Evolutionary conservation across 495 filamentous ascomycete species (phyloP), one percentile per base, ranked within the genome.

Genomic region (Corynascus novoguineensis): DNA sequence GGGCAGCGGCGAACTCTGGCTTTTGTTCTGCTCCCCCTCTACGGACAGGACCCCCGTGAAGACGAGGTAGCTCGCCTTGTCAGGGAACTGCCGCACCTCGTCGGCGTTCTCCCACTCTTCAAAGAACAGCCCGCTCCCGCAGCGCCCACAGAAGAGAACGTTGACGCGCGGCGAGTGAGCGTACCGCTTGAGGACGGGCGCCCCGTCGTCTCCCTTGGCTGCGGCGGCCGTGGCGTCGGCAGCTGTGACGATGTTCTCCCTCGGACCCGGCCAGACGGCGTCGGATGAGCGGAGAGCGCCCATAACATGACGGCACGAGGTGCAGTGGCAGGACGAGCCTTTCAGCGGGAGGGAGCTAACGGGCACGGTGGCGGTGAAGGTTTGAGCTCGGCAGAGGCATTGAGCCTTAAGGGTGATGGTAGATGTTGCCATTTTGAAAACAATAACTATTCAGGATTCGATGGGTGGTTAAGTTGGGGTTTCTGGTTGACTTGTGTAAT

Each of bases 131-230:
- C 68, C 66, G 42, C 73, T 73, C 15, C 70, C 70, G 46, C 79
- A 83, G 0, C 64, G 72, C 15, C 66, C 68, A 64, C 80, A 83
- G 50, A 77, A 83, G 17, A 70, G 54, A 0, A 67, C 52, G 1
- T 63, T 58, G 10, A 62, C 47, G 27, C 60, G 59, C 3, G 40
- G 24, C 1, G 70, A 64, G 55, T 72, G 73, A 4, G 45, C n/a
- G 53, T 79, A 81, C 4, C 46, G 29, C 11, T 65, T 64, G 6
- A 79, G 59, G 6, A 37, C 5, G 0, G 6, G 24, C 11, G 3
- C 12, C 15, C 48, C 31, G 15, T 10, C 29, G 29, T 31, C 10
- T 31, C 10, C 29, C 29, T 17, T 28, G n/a, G 42, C 27, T 19
- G 24, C 17, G 22, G 35, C 35, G 2, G 27, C n/a, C n/a, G 28